Percentiles rank a stretch among this genome's conserved stretches.
Conservation (phyloP, 768 basidiomycete genomes). For the Rhodotorula babjevae region DNA sequence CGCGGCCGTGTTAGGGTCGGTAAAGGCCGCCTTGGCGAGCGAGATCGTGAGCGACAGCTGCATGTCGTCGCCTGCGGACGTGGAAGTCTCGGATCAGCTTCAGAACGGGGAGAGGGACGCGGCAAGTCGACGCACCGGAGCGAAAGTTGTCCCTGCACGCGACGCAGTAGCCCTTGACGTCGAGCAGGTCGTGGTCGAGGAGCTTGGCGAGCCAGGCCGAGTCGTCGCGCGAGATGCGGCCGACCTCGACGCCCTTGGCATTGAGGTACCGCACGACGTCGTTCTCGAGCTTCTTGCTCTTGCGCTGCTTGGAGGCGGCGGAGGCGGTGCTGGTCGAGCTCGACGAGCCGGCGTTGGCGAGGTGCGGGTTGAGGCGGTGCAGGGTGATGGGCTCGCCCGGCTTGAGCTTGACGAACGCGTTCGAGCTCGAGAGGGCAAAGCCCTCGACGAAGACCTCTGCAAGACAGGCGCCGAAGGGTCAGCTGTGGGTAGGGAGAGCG, state of each 20-base stretch:
- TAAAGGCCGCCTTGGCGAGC: slow-evolving; percentile 66
- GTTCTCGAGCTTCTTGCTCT: slow-evolving; percentile 31
- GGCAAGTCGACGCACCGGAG: slow-evolving; percentile 16
- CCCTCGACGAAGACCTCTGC: slow-evolving; percentile 20
- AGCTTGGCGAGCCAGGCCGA: slow-evolving; percentile 70
- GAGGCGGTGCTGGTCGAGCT: not conserved
- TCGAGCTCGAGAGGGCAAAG: slow-evolving; percentile 4
- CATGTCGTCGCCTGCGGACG: slow-evolving; percentile 63
- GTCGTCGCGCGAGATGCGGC: slow-evolving; percentile 64
- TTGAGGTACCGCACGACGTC: slow-evolving; percentile 37
- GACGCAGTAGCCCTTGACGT: slow-evolving; percentile 15
- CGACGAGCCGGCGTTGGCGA: not conserved
- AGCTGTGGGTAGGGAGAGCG: not conserved
- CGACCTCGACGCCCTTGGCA: slow-evolving; percentile 58
- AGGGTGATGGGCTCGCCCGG: slow-evolving; percentile 18
- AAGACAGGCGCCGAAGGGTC: not conserved
- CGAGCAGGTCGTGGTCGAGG: slow-evolving; percentile 54
- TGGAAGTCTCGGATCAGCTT: not conserved
- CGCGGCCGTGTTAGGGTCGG: slow-evolving; percentile 12
- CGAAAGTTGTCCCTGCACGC: slow-evolving; percentile 8
- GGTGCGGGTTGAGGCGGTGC: slow-evolving; percentile 9
- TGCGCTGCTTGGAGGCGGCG: slow-evolving; percentile 21
- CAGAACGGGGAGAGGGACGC: slow-evolving; percentile 55
- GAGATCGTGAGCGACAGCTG: slow-evolving; percentile 71
- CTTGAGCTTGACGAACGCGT: slow-evolving; percentile 14